Evolutionary conservation across 768 basidiomycete genomes (phyloP), one percentile per base, ranked within the genome.

Genomic region (Chalciporus sphaerocephalus): DNA sequence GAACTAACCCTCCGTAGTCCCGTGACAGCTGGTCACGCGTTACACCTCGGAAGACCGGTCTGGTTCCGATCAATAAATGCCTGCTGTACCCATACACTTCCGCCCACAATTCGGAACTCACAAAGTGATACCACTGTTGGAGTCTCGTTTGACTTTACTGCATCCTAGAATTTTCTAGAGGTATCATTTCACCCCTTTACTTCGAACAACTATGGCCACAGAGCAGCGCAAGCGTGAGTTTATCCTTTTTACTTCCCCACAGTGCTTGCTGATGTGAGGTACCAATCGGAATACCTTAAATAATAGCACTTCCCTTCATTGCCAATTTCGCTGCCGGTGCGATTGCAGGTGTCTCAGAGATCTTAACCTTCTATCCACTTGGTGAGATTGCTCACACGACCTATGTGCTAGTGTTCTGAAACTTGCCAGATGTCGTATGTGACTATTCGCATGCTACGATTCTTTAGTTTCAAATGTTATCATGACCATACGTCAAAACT

Each of bases 321-420:
- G 88, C 92, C 52, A 96, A 90, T 59, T 98, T 99, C 61, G 78
- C 85, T 1, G 93, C 95, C 1, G 96, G 96, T 37, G 96, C 95
- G 5, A 93, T 98, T 57, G 96, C 96, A 52, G 95, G 95, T 46
- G 80, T 90, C 52, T 85, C 86, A 4, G 83, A 86, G 61, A 87
- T 87, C 52, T 67, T 87, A 48, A 87, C 87, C 4, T 90, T 93
- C 62, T 94, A 92, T 56, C 91, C 92, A 47, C 83, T 94, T 51
- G 92, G 89, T 92, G 60, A 58, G 83, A 60, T 8, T 2, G 15
- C 30, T 9, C 27, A n/a, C 40, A 20, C 16, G 10, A 38, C 18
- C 40, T 21, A 27, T 23, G 4, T 25, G 33, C 21, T 46, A 20
- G 23, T 6, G n/a, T n/a, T n/a, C 7, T 32, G 30, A 32, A 32